Base-by-base conservation (phyloP, 352 stramenopile species). In the Pythium monospermum region DNA sequence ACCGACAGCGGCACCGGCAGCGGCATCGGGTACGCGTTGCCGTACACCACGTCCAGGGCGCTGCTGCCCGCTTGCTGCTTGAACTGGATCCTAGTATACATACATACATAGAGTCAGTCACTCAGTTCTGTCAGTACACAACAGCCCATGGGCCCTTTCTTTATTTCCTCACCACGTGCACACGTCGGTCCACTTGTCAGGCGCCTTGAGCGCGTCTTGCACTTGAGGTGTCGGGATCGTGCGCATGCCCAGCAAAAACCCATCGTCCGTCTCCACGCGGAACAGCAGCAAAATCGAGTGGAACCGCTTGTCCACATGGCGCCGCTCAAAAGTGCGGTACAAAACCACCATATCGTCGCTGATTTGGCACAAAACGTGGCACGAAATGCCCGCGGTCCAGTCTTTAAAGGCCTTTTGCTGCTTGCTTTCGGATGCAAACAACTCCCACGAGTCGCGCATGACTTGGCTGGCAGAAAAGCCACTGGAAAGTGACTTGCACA, bases 251-350 rank as follows among this genome's bases (percentile, higher is more conserved):
- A 86, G 31, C 13, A 62, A 68, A 55, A 75, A 83, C 2, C 72
- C 75, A 2, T 37, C 66, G 19, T 71, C 57, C 2, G 63, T 83
- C 35, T 81, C 62, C 44, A 86, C 45, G 5, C 75, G 75, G 55
- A 78, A 86, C 28, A 86, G 58, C 43, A 86, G 44, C 44, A 80
- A 75, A 28, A 85, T 71, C 1, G 72, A 80, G 63, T 82, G 74
- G 56, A 86, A 83, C 7, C 66, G 63, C 32, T 62, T 59, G 0
- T 52, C 58, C 50, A 85, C 72, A 18, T 62, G 53, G n/a, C 59
- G 33, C 47, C 79, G 79, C 46, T 73, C 55, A 15, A 71, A 80
- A 30, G 79, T 70, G 28, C 71, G 71, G 15, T 73, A 69, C 27
- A 85, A 54, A 12, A 85, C 61, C 11, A 69, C 50, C n/a, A 68